Evolutionary conservation across 192 early-diverging fungal species (phyloP).

Genomic region (Lobosporangium transversale): DNA sequence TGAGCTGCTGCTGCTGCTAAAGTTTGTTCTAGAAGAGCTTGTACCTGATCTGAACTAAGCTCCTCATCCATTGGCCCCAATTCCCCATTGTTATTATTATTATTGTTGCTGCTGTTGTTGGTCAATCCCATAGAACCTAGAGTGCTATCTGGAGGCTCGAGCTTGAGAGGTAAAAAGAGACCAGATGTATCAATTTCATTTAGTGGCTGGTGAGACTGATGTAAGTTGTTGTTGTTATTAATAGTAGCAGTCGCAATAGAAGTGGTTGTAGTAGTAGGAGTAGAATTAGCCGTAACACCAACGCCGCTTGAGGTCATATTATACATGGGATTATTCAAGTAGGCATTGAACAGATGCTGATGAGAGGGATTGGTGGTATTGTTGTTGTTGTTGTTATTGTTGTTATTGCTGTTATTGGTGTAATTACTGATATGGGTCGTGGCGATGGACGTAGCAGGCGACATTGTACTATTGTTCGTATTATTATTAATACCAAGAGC

Average conservation of each 20-base stretch:
- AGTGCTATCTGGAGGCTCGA: slow-evolving; percentile 22
- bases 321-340: too few species aligned
- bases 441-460: not conserved
- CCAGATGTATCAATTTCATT: slow-evolving; percentile 4
- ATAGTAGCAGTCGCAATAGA: slow-evolving; percentile 1
- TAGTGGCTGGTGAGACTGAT: not conserved
- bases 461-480: not conserved
- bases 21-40: slow-evolving; percentile 43
- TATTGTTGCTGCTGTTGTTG: not conserved
- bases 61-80: slow-evolving; percentile 27
- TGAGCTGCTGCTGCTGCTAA: slow-evolving; percentile 24
- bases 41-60: slow-evolving; percentile 44
- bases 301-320: too few species aligned
- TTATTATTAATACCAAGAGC: too few species aligned
- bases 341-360: too few species aligned
- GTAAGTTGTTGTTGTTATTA: not conserved
- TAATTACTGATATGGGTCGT: not conserved
- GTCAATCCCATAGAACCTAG: not conserved
- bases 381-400: slow-evolving; percentile 3
- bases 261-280: slow-evolving; percentile 4
- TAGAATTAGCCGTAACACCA: too few species aligned
- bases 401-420: slow-evolving; percentile 6
- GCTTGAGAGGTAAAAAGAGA: slow-evolving; percentile 32
- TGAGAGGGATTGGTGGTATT: too few species aligned
- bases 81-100: not conserved